These are phyloP conservation scores for Camelina laxa DNA, from an alignment of 345 rosid genomes.

Conservation along the genomic window DNA sequence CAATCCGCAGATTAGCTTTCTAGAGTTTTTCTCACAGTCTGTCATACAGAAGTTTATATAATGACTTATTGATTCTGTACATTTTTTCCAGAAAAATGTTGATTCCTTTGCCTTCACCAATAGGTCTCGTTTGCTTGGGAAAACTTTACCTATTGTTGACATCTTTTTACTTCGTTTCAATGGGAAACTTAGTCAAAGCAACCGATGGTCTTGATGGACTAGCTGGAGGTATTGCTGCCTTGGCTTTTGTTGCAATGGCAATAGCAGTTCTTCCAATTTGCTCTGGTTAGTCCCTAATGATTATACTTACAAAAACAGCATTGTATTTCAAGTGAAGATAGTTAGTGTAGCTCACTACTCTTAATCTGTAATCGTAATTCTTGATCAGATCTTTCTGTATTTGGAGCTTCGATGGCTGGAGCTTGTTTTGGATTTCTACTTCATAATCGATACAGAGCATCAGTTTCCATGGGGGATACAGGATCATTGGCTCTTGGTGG, in stretches of 20 bases:
- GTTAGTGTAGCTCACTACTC: background rate
- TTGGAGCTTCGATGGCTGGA: constrained; percentile 97
- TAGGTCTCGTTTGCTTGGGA: constrained; percentile 81
- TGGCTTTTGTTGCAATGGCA: constrained; percentile 89
- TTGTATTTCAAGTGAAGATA: constrained; percentile 5
- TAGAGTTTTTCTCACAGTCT: background rate
- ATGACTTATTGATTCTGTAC: constrained; percentile 19
- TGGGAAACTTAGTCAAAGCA: constrained; percentile 77
- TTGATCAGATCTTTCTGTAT: constrained; percentile 72
- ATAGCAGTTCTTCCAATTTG: constrained; percentile 88
- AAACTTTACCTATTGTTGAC: constrained; percentile 70
- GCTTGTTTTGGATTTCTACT: constrained; percentile 90
- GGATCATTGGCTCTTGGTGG: constrained; percentile 93
- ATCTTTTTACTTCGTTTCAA: constrained; percentile 77
- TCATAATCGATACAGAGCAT: constrained; percentile 84
- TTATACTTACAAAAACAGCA: background rate
- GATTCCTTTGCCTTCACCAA: constrained; percentile 83
- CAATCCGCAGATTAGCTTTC: background rate
- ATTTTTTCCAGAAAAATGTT: constrained; percentile 70
- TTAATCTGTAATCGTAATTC: background rate
- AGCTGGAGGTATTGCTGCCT: constrained; percentile 83
- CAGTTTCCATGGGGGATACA: constrained; percentile 79
- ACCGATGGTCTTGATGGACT: constrained; percentile 90
- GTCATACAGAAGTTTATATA: background rate
- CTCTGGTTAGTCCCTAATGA: constrained; percentile 62